These are phyloP conservation scores for Lentinula raphanica DNA, from an alignment of 768 basidiomycete species.

Conservation along the genomic window DNA sequence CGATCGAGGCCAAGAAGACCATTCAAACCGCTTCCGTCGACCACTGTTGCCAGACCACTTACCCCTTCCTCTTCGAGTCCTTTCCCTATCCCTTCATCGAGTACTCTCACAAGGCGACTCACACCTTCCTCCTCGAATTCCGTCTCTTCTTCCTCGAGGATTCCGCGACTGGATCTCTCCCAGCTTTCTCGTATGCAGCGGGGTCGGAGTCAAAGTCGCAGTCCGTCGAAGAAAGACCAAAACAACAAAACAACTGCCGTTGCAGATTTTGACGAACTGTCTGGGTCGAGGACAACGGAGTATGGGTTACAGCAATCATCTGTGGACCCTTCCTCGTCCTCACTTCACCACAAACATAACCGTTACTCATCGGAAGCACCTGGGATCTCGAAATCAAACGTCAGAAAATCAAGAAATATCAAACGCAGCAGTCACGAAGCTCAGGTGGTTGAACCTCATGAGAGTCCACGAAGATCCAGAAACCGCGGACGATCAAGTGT, in stretches of 20 bases:
- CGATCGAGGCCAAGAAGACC: neutral
- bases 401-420: neutral
- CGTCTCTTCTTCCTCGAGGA: neutral
- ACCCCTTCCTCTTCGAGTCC: neutral
- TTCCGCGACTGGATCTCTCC: neutral
- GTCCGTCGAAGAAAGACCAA: neutral
- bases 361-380: neutral
- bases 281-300: neutral
- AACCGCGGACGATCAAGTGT: neutral
- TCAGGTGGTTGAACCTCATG: neutral
- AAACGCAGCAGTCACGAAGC: neutral
- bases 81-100: neutral
- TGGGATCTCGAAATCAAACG: neutral
- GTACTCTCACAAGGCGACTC: neutral
- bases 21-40: no score
- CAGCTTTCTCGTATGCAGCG: neutral
- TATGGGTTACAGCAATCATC: neutral
- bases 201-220: conserved; percentile 1
- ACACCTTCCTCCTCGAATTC: neutral
- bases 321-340: neutral
- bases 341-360: neutral
- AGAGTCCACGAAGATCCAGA: neutral
- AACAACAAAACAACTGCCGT: neutral
- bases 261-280: neutral
- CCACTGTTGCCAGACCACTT: neutral